phyloP scores from a whole-genome alignment of 139 green algal species.

The Chlamydomonas eustigma region DNA sequence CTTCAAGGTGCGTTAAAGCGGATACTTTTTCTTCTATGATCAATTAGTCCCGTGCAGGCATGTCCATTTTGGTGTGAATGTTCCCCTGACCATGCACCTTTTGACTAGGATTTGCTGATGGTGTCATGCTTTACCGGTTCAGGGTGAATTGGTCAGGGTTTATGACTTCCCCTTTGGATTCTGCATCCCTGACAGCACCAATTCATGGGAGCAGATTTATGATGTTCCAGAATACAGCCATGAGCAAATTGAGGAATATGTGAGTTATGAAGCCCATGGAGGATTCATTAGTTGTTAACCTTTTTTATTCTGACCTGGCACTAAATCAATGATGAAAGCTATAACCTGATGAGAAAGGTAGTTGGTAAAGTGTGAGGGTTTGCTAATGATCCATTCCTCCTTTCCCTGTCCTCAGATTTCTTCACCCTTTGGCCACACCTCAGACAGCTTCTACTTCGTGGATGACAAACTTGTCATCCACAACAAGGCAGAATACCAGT shows the following conservation, averaged over 20 bases:
- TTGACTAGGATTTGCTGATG: slow-evolving; percentile 59
- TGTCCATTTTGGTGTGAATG: too few relatives aligned
- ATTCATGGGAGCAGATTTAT: slow-evolving; percentile 67
- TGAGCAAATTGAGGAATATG: slow-evolving; percentile 31
- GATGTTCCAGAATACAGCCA: slow-evolving; percentile 38
- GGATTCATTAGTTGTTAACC: too few relatives aligned
- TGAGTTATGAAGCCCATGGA: slow-evolving; percentile 30
- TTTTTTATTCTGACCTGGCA: too few relatives aligned
- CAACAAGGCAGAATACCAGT: too few relatives aligned
- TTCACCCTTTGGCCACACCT: slow-evolving; percentile 33
- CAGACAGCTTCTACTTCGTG: slow-evolving; percentile 68
- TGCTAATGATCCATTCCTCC: too few relatives aligned
- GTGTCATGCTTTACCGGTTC: slow-evolving; percentile 13
- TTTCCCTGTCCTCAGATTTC: too few relatives aligned
- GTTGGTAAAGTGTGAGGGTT: too few relatives aligned
- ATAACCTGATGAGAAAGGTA: too few relatives aligned
- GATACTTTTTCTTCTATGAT: too few relatives aligned
- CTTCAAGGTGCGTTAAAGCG: slow-evolving; percentile 53
- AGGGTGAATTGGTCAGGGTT: slow-evolving; percentile 47
- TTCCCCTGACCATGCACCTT: too few relatives aligned
- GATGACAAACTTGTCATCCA: slow-evolving; percentile 62
- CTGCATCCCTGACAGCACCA: slow-evolving; percentile 61
- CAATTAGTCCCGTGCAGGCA: too few relatives aligned
- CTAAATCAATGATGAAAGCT: too few relatives aligned
- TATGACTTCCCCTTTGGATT: slow-evolving; percentile 74